Evolutionary conservation across 208 protist genomes (phyloP).

Genomic region (Hexamita inflata): DNA sequence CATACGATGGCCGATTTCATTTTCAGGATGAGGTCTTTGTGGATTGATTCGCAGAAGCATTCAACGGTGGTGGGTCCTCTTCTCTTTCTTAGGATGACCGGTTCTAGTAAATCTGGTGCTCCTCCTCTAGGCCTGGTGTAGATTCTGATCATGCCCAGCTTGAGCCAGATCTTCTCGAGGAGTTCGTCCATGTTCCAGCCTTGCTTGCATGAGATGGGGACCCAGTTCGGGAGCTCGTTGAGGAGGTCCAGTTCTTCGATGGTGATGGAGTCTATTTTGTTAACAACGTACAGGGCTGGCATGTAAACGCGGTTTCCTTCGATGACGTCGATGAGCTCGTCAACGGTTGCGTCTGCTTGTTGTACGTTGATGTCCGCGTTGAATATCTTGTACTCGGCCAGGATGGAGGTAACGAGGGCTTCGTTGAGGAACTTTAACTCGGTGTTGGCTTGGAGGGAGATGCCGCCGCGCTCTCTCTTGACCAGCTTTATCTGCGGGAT

Average conservation of each 20-base stretch:
- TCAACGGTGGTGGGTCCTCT: slow-evolving; percentile 61
- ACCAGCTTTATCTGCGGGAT: slow-evolving; percentile 35
- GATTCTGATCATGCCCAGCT: slow-evolving; percentile 80
- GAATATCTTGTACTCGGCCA: slow-evolving; percentile 33
- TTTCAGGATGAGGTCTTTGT: slow-evolving; percentile 75
- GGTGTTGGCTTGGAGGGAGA: slow-evolving; percentile 4
- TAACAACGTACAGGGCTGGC: slow-evolving; percentile 42
- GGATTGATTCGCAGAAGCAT: slow-evolving; percentile 84
- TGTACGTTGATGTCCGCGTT: slow-evolving; percentile 41
- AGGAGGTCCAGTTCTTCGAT: slow-evolving; percentile 42
- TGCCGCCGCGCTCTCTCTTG: slow-evolving; percentile 32
- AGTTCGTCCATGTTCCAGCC: slow-evolving; percentile 56
- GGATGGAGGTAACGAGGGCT: slow-evolving; percentile 30
- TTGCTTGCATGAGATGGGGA: slow-evolving; percentile 40
- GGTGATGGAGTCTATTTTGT: slow-evolving; percentile 44
- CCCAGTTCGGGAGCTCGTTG: slow-evolving; percentile 31
- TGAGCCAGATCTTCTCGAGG: slow-evolving; percentile 91
- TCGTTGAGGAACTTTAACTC: slow-evolving; percentile 29
- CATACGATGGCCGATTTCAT: slow-evolving; percentile 96
- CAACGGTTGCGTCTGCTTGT: slow-evolving; percentile 33
- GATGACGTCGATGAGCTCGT: slow-evolving; percentile 45
- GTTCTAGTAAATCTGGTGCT: slow-evolving; percentile 84
- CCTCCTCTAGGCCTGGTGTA: slow-evolving; percentile 88
- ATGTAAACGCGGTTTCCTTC: slow-evolving; percentile 44
- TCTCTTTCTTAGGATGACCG: slow-evolving; percentile 72